Conservation (phyloP, 805 yeast genomes). For the Pichia exigua region DNA sequence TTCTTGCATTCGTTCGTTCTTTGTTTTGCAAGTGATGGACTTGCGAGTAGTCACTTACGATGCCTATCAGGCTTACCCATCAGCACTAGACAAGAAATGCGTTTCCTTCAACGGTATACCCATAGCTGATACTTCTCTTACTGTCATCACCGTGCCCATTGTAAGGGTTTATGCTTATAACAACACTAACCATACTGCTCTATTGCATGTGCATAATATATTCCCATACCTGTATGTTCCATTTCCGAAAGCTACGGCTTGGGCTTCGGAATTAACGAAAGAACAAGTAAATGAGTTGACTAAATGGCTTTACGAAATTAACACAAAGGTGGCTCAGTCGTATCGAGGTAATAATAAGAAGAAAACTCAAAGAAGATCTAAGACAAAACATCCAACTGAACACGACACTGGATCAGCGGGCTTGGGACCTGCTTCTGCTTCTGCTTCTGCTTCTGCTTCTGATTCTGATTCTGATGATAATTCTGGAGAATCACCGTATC, state of each 20-base stretch:
- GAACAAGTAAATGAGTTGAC: slow-evolving; percentile 27
- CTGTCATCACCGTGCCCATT: slow-evolving; percentile 56
- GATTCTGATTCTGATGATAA: slow-evolving; percentile 9
- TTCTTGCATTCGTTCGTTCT: not conserved
- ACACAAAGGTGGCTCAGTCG: slow-evolving; percentile 5
- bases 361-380: not conserved
- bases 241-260: slow-evolving; percentile 36
- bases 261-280: slow-evolving; percentile 16
- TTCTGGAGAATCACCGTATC: not conserved
- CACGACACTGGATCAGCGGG: slow-evolving; percentile 10
- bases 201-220: slow-evolving; percentile 74
- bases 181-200: slow-evolving; percentile 48
- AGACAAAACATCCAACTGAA: not conserved
- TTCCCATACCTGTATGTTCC: slow-evolving; percentile 75
- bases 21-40: slow-evolving; percentile 1
- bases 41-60: not conserved
- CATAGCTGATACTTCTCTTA: slow-evolving; percentile 1
- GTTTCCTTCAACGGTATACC: slow-evolving; percentile 25
- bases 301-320: slow-evolving; percentile 10
- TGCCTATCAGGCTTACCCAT: slow-evolving; percentile 29
- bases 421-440: not conserved
- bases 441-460: not conserved
- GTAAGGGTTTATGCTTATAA: slow-evolving; percentile 70
- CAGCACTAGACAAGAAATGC: slow-evolving; percentile 40
- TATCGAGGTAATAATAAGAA: not conserved